Percentiles rank a stretch among this genome's conserved stretches.
Conservation (phyloP, 192 early-diverging fungal genomes). For the Coemansia sp. region DNA sequence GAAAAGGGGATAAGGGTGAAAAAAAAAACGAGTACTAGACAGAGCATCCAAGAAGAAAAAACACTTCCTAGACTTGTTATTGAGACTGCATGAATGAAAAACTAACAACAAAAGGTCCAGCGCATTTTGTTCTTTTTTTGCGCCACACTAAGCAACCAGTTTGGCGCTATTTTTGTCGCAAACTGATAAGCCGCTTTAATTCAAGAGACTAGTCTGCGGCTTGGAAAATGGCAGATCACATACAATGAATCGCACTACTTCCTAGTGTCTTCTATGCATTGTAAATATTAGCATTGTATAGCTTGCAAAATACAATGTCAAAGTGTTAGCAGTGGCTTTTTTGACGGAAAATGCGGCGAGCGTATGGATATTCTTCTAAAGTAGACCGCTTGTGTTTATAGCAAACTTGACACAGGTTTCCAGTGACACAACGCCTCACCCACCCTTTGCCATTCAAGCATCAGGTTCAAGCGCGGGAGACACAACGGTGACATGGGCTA, state of each 20-base stretch:
- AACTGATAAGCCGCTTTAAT: background rate
- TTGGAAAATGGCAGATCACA: background rate
- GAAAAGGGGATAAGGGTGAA: background rate
- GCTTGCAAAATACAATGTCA: background rate
- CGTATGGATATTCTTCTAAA: constrained; percentile 4
- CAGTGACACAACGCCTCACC: background rate
- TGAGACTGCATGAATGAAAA: background rate
- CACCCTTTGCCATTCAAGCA: background rate
- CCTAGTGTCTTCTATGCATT: background rate
- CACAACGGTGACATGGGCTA: background rate
- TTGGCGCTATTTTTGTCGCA: background rate
- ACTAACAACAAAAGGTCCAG: background rate
- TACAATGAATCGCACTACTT: constrained; percentile 5
- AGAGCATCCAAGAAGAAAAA: background rate
- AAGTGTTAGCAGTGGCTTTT: constrained; percentile 5
- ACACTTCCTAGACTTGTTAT: background rate
- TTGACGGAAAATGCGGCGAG: background rate
- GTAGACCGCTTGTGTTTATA: background rate
- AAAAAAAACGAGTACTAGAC: background rate
- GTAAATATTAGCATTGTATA: constrained; percentile 7
- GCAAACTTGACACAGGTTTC: background rate
- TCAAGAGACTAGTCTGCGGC: background rate
- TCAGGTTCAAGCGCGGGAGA: background rate
- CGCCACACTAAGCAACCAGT: background rate
- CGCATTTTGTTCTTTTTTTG: background rate